Percentiles rank a stretch among this genome's conserved stretches.
These are phyloP conservation scores for Colletotrichum liaoningense DNA, from an alignment of 2,329 filamentous ascomycete species.

Conservation along the genomic window DNA sequence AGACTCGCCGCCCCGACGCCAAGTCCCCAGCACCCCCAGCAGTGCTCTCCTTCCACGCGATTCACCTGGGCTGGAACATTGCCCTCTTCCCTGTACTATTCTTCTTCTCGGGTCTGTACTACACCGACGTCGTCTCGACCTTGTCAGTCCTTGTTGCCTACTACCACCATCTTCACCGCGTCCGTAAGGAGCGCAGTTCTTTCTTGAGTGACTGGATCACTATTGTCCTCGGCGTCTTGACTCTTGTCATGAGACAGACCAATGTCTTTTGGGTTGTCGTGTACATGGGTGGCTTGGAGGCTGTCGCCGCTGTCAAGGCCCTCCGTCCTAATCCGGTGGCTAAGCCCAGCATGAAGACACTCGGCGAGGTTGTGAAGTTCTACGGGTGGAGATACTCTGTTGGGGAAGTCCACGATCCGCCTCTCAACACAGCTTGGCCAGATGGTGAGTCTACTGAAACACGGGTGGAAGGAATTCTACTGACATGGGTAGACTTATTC, in stretches of 20 bases:
- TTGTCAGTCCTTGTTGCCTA: constrained; percentile 79
- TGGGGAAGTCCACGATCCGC: constrained; percentile 67
- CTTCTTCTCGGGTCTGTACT: constrained; percentile 96
- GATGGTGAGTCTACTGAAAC: constrained; percentile 55
- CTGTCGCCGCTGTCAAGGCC: constrained; percentile 61
- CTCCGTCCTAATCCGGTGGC: constrained; percentile 48
- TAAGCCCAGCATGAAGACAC: constrained; percentile 45
- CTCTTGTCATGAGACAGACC: constrained; percentile 88
- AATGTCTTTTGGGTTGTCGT: constrained; percentile 96
- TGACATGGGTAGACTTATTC: constrained; percentile 59
- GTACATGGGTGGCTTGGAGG: constrained; percentile 75
- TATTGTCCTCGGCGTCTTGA: constrained; percentile 69
- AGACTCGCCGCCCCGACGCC: constrained; percentile 47
- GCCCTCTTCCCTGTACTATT: constrained; percentile 89
- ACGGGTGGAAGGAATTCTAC: neutral
- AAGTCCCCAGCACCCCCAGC: constrained; percentile 25
- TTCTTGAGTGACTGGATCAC: constrained; percentile 55
- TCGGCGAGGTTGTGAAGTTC: constrained; percentile 49
- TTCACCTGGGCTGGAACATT: constrained; percentile 81
- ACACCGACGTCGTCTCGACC: constrained; percentile 90
- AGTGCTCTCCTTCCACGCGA: constrained; percentile 52
- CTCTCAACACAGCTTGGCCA: constrained; percentile 57
- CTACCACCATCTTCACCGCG: constrained; percentile 62
- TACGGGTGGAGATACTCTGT: constrained; percentile 57
- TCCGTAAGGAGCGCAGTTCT: constrained; percentile 47